Percentiles rank a stretch among this genome's conserved stretches.
phyloP scores from a whole-genome alignment of 2,329 filamentous ascomycete genomes.

The Sordariomycetes sp. region DNA sequence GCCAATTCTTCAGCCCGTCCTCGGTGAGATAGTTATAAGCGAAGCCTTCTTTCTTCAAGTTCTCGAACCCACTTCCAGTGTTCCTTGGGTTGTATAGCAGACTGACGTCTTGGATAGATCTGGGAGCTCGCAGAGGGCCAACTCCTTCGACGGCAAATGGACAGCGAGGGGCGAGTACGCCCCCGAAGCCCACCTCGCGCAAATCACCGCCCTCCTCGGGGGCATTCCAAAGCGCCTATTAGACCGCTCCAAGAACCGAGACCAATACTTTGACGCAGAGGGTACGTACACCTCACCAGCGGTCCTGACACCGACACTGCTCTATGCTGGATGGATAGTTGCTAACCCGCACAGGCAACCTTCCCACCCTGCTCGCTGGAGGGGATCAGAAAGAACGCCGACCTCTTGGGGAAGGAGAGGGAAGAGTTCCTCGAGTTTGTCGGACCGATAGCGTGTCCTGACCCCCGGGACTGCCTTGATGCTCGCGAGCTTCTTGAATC shows the following conservation, averaged over 20 bases:
- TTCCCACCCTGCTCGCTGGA: conserved; percentile 7
- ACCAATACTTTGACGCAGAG: background rate
- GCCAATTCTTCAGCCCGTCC: too few species aligned
- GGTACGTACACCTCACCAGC: background rate
- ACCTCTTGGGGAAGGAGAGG: conserved; percentile 4
- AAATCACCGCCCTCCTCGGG: conserved; percentile 12
- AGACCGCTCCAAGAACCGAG: conserved; percentile 2
- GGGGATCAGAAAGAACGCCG: conserved; percentile 5
- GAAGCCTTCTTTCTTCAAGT: too few species aligned
- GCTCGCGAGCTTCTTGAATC: conserved; percentile 7
- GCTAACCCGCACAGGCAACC: conserved; percentile 5
- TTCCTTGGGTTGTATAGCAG: too few species aligned
- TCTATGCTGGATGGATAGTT: background rate
- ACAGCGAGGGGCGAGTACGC: conserved; percentile 10
- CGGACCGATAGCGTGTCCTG: conserved; percentile 4
- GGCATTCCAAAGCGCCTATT: conserved; percentile 8
- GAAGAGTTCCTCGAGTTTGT: conserved; percentile 7
- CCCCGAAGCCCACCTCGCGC: conserved; percentile 14
- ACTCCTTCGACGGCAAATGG: conserved; percentile 12
- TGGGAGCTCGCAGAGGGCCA: conserved; percentile 12
- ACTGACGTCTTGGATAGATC: conserved; percentile 7
- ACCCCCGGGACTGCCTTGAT: conserved; percentile 8
- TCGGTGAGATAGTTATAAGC: too few species aligned
- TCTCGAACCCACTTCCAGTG: too few species aligned
- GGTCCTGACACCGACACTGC: background rate